A percentile compares a stretch with the other conserved stretches of the same genome.
These are phyloP conservation scores for Globisporangium ultimum DNA, from an alignment of 352 stramenopile species.

Conservation along the genomic window DNA sequence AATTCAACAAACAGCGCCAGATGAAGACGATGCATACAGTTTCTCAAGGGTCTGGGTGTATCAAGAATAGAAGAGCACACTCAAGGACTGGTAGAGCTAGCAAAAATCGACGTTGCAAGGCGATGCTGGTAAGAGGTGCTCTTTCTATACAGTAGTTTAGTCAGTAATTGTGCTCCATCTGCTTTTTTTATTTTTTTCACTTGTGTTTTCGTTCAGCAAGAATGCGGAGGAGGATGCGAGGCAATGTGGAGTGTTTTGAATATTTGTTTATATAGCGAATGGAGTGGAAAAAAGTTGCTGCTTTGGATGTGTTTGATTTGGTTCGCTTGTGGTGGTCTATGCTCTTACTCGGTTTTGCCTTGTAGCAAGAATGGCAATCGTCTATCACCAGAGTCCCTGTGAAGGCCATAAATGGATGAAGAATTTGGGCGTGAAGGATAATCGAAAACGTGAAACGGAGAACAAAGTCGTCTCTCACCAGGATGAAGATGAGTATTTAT, in stretches of 20 bases:
- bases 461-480: neutral
- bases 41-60: neutral
- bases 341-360: neutral
- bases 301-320: neutral
- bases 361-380: too few species aligned
- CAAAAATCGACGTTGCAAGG: neutral
- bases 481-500: neutral
- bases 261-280: conserved; percentile 42
- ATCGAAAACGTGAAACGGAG: neutral
- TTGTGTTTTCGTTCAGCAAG: neutral
- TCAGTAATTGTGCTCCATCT: neutral
- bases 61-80: neutral
- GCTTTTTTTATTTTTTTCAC: neutral
- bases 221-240: neutral
- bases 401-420: neutral
- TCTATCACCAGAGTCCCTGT: neutral
- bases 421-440: neutral
- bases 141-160: conserved; percentile 4
- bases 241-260: conserved; percentile 40
- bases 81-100: neutral
- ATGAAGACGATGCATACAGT: neutral
- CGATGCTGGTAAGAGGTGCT: neutral
- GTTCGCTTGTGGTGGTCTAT: neutral
- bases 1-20: neutral
- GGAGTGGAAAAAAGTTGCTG: neutral